phyloP scores from a whole-genome alignment of 805 yeast species.

The Suhomyces faveliae region DNA sequence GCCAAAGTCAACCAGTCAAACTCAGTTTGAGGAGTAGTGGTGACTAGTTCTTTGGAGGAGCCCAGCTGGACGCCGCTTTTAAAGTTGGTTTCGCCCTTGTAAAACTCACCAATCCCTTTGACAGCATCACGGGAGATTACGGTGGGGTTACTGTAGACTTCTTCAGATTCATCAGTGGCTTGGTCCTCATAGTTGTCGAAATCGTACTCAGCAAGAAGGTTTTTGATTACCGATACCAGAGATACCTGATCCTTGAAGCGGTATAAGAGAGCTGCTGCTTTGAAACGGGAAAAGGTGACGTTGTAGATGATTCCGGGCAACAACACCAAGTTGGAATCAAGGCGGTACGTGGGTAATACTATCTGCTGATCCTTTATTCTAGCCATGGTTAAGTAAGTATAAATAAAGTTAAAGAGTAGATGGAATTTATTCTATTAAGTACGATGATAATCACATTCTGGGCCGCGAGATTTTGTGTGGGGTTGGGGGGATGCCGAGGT shows the following conservation, averaged over 20 bases:
- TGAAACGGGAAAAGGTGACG: conserved; percentile 48
- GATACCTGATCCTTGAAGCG: conserved; percentile 35
- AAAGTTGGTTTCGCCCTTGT: conserved; percentile 7
- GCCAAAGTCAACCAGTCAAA: conserved; percentile 41
- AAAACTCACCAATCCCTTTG: conserved; percentile 28
- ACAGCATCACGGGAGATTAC: conserved; percentile 30
- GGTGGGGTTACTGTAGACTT: conserved; percentile 14
- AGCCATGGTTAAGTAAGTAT: conserved; percentile 1
- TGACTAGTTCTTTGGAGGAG: background rate
- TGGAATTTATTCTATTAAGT: background rate
- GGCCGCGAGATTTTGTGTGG: background rate
- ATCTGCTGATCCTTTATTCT: conserved; percentile 2
- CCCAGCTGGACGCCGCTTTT: background rate
- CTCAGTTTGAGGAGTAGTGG: conserved; percentile 12
- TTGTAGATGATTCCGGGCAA: conserved; percentile 64
- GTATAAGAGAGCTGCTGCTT: conserved; percentile 47
- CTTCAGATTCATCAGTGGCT: conserved; percentile 12
- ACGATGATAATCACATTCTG: background rate
- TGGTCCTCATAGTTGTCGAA: conserved; percentile 18
- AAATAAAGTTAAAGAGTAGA: background rate
- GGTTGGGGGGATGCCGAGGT: conserved; percentile 1
- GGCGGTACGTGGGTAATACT: conserved; percentile 39
- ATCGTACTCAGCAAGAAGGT: conserved; percentile 36
- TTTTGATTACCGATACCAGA: conserved; percentile 27
- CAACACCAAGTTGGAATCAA: conserved; percentile 47